Evolutionary conservation across 495 filamentous ascomycete genomes (phyloP).

Genomic region (Daldinia childiae): DNA sequence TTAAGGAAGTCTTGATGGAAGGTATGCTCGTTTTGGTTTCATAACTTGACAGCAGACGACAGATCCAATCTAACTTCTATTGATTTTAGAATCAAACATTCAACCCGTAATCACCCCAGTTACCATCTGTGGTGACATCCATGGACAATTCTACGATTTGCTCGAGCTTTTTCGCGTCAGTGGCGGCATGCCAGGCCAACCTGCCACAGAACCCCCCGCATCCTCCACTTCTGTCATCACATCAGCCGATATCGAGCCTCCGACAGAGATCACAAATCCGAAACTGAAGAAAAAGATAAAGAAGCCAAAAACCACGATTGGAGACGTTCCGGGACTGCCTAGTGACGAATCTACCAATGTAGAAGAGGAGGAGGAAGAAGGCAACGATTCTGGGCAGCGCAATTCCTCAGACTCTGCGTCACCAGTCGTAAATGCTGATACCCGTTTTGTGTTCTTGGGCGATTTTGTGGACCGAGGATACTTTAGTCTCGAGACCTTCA

Average conservation of each 20-base stretch:
- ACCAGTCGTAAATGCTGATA: slow-evolving; percentile 67
- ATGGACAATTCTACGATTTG: slow-evolving; percentile 98
- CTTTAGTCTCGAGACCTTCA: slow-evolving; percentile 97
- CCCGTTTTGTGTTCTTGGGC: slow-evolving; percentile 94
- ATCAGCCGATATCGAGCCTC: slow-evolving; percentile 87
- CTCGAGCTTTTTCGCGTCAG: slow-evolving; percentile 96
- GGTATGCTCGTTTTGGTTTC: slow-evolving; percentile 59
- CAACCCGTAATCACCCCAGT: slow-evolving; percentile 97
- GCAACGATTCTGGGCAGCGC: slow-evolving; percentile 50
- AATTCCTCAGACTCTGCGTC: slow-evolving; percentile 55
- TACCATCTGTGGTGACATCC: slow-evolving; percentile 97
- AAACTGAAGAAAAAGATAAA: slow-evolving; percentile 83
- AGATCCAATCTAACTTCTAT: slow-evolving; percentile 7
- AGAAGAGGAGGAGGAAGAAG: slow-evolving; percentile 63
- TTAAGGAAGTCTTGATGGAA: slow-evolving; percentile 98
- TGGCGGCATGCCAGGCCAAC: slow-evolving; percentile 90
- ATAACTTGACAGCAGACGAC: background rate
- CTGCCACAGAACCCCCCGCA: slow-evolving; percentile 69
- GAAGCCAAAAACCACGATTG: slow-evolving; percentile 52
- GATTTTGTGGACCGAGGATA: slow-evolving; percentile 98
- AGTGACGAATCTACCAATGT: slow-evolving; percentile 53
- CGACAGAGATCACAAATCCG: slow-evolving; percentile 83
- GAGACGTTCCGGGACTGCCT: slow-evolving; percentile 37
- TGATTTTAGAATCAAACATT: slow-evolving; percentile 90
- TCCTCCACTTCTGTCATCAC: slow-evolving; percentile 74